Evolutionary conservation across 2,329 filamentous ascomycete species (phyloP).

Genomic region (Colletotrichum musae): DNA sequence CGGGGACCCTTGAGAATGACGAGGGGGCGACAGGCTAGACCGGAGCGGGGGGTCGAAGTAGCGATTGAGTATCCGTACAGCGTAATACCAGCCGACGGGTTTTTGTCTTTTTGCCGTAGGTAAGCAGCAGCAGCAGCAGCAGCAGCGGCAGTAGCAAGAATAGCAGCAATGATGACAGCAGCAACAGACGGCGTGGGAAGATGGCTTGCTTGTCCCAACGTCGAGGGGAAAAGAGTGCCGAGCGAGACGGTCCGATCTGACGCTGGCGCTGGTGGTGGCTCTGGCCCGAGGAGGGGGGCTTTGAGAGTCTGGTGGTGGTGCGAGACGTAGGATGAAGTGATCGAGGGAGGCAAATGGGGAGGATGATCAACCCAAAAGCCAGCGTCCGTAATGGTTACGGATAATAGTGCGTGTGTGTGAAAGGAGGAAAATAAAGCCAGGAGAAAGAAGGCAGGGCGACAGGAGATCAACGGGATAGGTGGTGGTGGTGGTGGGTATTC

Average conservation of each 20-base stretch:
- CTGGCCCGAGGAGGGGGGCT: no score
- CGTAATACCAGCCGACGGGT: not conserved
- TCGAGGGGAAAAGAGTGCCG: no score
- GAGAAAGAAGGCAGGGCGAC: no score
- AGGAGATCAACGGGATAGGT: no score
- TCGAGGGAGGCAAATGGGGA: slow-evolving; percentile 8
- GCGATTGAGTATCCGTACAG: slow-evolving; percentile 10
- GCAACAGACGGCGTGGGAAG: no score
- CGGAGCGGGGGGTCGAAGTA: slow-evolving; percentile 15
- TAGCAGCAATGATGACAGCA: no score
- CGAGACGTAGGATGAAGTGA: not conserved
- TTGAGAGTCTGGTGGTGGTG: not conserved
- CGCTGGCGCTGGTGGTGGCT: no score
- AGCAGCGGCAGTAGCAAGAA: no score
- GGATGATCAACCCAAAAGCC: not conserved
- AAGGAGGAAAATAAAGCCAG: slow-evolving; percentile 8
- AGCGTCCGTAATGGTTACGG: not conserved
- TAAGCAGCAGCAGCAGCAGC: no score
- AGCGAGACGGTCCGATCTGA: no score
- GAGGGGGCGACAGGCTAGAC: slow-evolving; percentile 36
- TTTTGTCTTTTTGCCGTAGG: not conserved
- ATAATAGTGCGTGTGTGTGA: not conserved
- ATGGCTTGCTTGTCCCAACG: no score
- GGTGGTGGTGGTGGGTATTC: no score
- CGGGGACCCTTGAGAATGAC: slow-evolving; percentile 36